Evolutionary conservation across 129 eudicot species (phyloP).

Genomic region (Chrysanthemum makinoi): DNA sequence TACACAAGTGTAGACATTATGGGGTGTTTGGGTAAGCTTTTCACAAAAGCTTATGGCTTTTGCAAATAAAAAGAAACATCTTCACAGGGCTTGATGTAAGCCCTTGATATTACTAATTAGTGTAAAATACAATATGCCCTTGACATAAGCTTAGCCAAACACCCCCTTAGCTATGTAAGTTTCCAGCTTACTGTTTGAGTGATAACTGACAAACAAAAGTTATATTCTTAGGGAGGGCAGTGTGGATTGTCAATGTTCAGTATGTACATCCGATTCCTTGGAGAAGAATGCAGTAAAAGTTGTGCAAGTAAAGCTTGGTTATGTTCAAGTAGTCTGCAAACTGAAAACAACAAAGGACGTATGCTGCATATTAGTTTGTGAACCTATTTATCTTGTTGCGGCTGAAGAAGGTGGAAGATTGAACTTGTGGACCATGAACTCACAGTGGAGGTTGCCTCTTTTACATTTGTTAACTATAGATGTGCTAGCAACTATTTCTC

Average conservation of each 20-base stretch:
- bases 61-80: too few species aligned
- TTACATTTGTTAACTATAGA: constrained; percentile 2
- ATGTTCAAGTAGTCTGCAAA: constrained; percentile 54
- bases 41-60: too few species aligned
- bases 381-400: constrained; percentile 68
- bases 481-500: too few species aligned
- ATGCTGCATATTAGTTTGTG: constrained; percentile 72
- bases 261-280: constrained; percentile 51
- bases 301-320: constrained; percentile 70
- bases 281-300: constrained; percentile 77
- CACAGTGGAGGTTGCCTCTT: constrained; percentile 73
- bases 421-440: constrained; percentile 87
- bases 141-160: too few species aligned
- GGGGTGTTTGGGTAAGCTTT: background rate
- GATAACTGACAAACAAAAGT: constrained; percentile 18
- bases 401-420: constrained; percentile 77
- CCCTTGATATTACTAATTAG: too few species aligned
- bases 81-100: too few species aligned
- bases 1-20: background rate
- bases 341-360: constrained; percentile 48
- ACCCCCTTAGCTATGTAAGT: background rate
- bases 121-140: too few species aligned
- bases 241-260: constrained; percentile 59
- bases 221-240: constrained; percentile 54
- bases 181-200: constrained; percentile 14